Evolutionary conservation across 495 filamentous ascomycete species (phyloP), one percentile per base, ranked within the genome.

Genomic region (Endocarpon pusillum): DNA sequence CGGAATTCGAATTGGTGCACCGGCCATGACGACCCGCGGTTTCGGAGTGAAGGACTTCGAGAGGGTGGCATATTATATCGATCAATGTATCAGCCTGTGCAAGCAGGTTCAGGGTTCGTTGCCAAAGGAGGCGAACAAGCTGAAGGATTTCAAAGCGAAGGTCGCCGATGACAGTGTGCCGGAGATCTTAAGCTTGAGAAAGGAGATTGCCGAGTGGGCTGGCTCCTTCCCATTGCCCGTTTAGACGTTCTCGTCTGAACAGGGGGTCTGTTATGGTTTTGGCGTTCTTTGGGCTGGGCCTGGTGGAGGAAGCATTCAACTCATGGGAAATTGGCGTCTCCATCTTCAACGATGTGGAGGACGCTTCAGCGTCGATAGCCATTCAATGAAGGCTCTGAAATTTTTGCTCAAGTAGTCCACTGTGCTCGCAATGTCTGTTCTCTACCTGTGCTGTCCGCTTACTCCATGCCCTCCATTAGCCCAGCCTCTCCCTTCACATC

Each of bases 131-230:
- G 83, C 81, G 40, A 97, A 97, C 70, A 94, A 87, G 73, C 80
- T 85, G 48, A 96, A 96, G 75, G 91, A 97, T 67, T 97, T 97
- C 77, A 87, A 85, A 65, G 75, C 77, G 48, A 85, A 82, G 69
- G 80, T 92, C 35, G 69, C 80, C 34, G 62, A 64, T 38, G 84
- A 81, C 32, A 71, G 76, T 44, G 69, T 92, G 27, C 49, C 69
- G 31, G 80, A 82, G 64, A 80, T 97, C 55, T 66, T 71, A 41
- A 71, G 69, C 41, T 66, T 94, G 49, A 78, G 72, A 66, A 77
- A 82, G 68, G 87, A 96, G 70, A 78, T 97, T 50, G 62, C 80
- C 28, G 58, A 57, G 28, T 97, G 91, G 91, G 82, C 82, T 52
- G 67, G 69, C 53, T 75, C 73, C 33, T 96, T 92, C 81, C 89